phyloP scores from a whole-genome alignment of 1,139 yeast species.

The Pichia sp. region DNA sequence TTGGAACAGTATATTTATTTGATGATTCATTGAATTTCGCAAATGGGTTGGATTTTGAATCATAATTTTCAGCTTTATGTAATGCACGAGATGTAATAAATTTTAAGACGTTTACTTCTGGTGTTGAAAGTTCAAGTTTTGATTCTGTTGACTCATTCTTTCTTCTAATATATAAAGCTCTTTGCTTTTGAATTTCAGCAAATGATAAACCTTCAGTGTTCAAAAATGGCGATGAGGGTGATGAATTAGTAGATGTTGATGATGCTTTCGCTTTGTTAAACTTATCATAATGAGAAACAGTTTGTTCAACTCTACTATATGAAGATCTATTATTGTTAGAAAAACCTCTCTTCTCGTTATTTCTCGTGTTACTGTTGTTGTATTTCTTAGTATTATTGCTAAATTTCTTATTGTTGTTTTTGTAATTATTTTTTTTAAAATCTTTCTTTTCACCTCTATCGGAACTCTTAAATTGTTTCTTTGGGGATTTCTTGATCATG shows the following conservation, averaged over 20 bases:
- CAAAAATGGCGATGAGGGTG: background rate
- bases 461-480: background rate
- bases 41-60: slow-evolving; percentile 4
- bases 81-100: slow-evolving; percentile 11
- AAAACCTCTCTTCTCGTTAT: slow-evolving; percentile 1
- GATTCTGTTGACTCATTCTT: slow-evolving; percentile 5
- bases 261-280: slow-evolving; percentile 8
- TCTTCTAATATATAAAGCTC: slow-evolving; percentile 14
- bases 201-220: slow-evolving; percentile 13
- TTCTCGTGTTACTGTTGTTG: background rate
- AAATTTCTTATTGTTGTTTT: background rate
- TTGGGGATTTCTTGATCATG: background rate
- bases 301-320: slow-evolving; percentile 1
- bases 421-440: background rate
- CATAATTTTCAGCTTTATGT: slow-evolving; percentile 6
- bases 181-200: slow-evolving; percentile 11
- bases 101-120: background rate
- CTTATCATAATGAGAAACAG: slow-evolving; percentile 17
- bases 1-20: slow-evolving; percentile 1
- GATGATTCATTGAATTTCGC: background rate
- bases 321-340: background rate
- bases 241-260: background rate
- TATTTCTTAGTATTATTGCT: background rate
- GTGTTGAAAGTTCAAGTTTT: background rate
- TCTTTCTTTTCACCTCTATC: background rate